These are phyloP conservation scores for Poa annua DNA, from an alignment of 176 grass and related monocot genomes.

Conservation along the genomic window DNA sequence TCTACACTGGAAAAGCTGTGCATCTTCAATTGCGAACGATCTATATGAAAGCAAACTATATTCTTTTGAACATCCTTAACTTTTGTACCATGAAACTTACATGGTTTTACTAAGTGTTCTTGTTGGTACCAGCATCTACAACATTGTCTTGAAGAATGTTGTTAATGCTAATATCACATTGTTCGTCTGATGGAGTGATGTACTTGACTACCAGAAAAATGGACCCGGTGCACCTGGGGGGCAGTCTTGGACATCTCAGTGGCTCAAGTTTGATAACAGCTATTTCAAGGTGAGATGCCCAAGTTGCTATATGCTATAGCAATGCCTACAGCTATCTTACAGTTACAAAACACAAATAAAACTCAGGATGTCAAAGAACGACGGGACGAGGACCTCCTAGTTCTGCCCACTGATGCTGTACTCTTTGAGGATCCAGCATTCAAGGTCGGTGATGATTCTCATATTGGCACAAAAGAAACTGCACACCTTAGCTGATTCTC, in stretches of 20 bases:
- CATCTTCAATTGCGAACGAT: neutral
- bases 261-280: constrained; percentile 96
- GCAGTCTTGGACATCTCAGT: constrained; percentile 91
- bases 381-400: constrained; percentile 73
- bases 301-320: constrained; percentile 9
- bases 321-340: constrained; percentile 14
- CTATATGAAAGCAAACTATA: neutral
- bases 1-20: constrained; percentile 3
- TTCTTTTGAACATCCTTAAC: neutral
- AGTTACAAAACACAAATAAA: constrained; percentile 15
- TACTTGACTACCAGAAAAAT: constrained; percentile 64
- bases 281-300: constrained; percentile 75
- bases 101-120: constrained; percentile 1
- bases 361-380: constrained; percentile 73
- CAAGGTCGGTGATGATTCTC: constrained; percentile 58
- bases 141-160: constrained; percentile 11
- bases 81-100: constrained; percentile 8
- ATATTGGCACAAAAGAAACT: neutral
- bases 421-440: constrained; percentile 92
- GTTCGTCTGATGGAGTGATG: constrained; percentile 10
- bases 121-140: constrained; percentile 21
- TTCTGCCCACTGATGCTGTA: constrained; percentile 88
- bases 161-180: neutral
- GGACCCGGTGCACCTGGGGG: constrained; percentile 93
- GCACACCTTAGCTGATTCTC: neutral